Base-by-base conservation (phyloP, 225 moss, liverwort and hornwort genomes). In the Takakia lepidozioides region DNA sequence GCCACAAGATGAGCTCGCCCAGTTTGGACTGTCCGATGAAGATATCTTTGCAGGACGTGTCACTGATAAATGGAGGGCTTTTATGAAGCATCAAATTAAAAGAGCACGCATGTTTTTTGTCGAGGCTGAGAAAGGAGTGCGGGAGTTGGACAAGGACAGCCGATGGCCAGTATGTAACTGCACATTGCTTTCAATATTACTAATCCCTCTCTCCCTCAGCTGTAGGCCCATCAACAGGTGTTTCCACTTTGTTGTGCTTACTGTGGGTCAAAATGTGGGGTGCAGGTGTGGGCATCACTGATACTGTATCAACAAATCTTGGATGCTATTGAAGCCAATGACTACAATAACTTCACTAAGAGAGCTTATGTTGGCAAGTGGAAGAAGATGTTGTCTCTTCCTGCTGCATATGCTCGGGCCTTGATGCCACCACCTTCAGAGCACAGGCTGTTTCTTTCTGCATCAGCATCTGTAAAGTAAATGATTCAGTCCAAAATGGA, bases 281-380 rank as follows among this genome's bases (percentile, higher is more conserved):
- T 16, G 25, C 75, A 95, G 86, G 93, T 95, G 34, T 95, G 95
- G 90, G 91, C 90, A 16, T 84, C 89, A 19, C 70, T 93, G 20
- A 74, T 93, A 2, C 18, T 93, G 47, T 93, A 93, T 48, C 81
- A 79, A 38, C 86, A 86, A 47, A 93, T 93, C 21, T 46, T 93
- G 60, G 93, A 93, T 39, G 67, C 83, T 5, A 62, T 93, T 0
- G 89, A 86, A 47, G 81, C 63, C 4, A 93, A 93, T 51, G 93
- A 89, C 51, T 93, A 89, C 19, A 58, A 95, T 55, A 90, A 90
- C 38, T 95, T 95, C 61, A 71, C 84, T 3, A 90, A 85, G 58
- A 67, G 90, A 52, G 95, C 87, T 0, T 90, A 90, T 30, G 87
- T 95, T 14, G 90, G 95, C 16, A 95, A 95, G 59, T 81, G 58